These are phyloP conservation scores for Stachybotrys elegans DNA, from an alignment of 2,329 filamentous ascomycete genomes.

Conservation along the genomic window DNA sequence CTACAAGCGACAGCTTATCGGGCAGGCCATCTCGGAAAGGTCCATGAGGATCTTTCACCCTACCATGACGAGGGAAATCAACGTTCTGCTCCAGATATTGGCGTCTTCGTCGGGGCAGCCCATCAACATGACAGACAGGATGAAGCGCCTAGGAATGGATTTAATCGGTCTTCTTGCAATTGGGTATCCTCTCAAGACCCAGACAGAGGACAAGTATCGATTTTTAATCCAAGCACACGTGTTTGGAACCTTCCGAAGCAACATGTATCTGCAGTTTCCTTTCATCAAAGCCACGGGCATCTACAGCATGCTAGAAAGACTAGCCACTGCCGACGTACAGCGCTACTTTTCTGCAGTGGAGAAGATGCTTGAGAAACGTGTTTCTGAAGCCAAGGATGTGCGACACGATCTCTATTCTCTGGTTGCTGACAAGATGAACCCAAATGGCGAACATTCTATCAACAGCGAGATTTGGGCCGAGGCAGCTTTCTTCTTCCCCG, in stretches of 20 bases:
- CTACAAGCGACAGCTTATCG: not conserved
- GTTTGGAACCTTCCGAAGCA: constrained; percentile 3
- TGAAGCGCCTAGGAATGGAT: too few species aligned
- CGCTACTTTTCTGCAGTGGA: constrained; percentile 2
- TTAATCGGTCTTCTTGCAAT: constrained; percentile 5
- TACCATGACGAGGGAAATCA: too few species aligned
- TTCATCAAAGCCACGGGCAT: not conserved
- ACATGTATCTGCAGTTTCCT: constrained; percentile 6
- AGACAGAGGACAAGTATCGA: constrained; percentile 4
- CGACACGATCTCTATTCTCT: not conserved
- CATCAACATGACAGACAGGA: too few species aligned
- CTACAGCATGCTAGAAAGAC: not conserved
- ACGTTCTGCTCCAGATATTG: too few species aligned
- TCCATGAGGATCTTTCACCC: not conserved
- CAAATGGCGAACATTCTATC: not conserved
- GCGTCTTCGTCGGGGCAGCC: too few species aligned
- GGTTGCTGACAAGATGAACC: not conserved
- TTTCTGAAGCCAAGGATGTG: constrained; percentile 2
- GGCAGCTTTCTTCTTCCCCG: not conserved
- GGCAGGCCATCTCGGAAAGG: not conserved
- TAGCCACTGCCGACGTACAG: constrained; percentile 1
- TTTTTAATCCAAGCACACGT: constrained; percentile 1
- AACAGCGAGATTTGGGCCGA: not conserved
- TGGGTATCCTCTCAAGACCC: constrained; percentile 5
- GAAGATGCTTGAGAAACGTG: constrained; percentile 2